Evolutionary conservation across 495 filamentous ascomycete genomes (phyloP).

Genomic region (Neurospora sp.): DNA sequence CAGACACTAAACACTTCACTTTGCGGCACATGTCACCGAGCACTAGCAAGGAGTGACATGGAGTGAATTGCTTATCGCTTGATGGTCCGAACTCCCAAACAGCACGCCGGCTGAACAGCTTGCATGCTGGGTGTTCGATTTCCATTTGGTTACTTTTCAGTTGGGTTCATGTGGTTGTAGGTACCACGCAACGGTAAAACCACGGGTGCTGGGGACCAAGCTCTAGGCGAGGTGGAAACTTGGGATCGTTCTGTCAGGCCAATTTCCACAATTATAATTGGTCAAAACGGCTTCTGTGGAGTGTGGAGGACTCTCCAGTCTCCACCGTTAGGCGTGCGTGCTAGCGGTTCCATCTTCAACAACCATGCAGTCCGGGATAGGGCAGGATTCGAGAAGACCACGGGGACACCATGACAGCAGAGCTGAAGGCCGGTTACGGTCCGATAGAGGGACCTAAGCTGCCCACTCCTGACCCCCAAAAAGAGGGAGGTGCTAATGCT

Average conservation of each 20-base stretch:
- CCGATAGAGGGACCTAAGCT: neutral
- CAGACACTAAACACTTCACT: neutral
- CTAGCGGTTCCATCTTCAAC: neutral
- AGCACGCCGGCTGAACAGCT: neutral
- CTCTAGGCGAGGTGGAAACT: neutral
- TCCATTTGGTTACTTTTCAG: neutral
- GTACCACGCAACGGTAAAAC: neutral
- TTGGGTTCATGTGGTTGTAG: neutral
- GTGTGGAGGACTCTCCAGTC: neutral
- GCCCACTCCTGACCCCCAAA: neutral
- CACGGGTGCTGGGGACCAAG: neutral
- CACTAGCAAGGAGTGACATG: neutral
- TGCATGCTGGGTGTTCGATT: neutral
- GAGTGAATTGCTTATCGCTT: neutral
- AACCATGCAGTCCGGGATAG: neutral
- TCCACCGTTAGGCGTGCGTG: neutral
- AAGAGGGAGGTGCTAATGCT: neutral
- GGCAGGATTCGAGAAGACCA: neutral
- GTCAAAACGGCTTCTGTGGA: neutral
- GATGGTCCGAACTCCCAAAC: neutral
- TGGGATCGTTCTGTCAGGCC: neutral
- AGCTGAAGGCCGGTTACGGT: neutral
- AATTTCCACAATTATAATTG: neutral
- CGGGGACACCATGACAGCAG: neutral
- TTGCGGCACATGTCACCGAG: neutral